Conservation (phyloP, 2,329 filamentous ascomycete species). For the Ophiostoma sp. region DNA sequence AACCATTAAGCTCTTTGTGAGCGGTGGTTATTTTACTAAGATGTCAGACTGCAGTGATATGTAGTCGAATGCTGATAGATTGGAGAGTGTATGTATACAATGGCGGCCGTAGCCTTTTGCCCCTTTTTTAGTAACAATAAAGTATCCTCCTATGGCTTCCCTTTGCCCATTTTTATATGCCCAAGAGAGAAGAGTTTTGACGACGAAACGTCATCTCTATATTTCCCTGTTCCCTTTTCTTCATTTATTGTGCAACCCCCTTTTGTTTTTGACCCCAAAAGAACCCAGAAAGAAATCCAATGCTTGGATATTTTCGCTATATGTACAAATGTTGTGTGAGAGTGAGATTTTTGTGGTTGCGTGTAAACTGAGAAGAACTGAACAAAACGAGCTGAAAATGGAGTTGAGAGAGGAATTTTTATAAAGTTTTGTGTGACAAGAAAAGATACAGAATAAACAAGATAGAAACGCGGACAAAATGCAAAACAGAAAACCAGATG, state of each 20-base stretch:
- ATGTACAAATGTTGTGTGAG: background rate
- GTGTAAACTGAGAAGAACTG: background rate
- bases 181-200: background rate
- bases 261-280: background rate
- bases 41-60: background rate
- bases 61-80: conserved; percentile 17
- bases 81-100: conserved; percentile 28
- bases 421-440: background rate
- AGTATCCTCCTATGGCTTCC: background rate
- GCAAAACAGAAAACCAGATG: background rate
- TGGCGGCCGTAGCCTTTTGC: conserved; percentile 5
- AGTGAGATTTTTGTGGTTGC: background rate
- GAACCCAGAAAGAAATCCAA: background rate
- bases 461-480: background rate
- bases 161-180: background rate
- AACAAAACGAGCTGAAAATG: background rate
- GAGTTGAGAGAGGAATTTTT: conserved; percentile 1
- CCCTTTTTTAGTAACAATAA: conserved; percentile 16
- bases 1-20: background rate
- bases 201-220: background rate
- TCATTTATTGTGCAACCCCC: background rate
- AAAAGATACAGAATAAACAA: background rate
- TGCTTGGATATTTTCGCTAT: background rate
- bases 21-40: background rate
- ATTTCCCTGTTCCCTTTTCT: background rate